Base-by-base conservation (phyloP, 2,329 filamentous ascomycete genomes). In the Cladosporium oxysporum region DNA sequence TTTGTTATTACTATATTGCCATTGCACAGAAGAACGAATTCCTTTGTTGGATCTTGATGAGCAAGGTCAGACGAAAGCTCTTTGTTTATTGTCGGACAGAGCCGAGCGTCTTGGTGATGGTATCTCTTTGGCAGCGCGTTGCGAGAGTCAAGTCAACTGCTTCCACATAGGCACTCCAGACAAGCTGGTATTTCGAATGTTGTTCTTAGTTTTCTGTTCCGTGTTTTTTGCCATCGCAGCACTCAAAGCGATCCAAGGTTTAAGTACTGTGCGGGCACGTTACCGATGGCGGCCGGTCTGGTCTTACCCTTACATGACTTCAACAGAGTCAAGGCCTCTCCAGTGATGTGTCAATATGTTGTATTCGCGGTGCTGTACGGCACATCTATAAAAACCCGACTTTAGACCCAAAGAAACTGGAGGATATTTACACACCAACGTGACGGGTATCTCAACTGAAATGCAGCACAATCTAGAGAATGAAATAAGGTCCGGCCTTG, bases 391-490 rank as follows among this genome's bases (percentile, higher is more conserved):
- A 55, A 33, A 29, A 10, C 28, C 26, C 12, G 21, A 53, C 10
- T 11, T 21, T 55, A 12, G 18, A 55, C 52, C 31, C 52, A 55
- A 55, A 55, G 52, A 55, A 55, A 33, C 11, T 55, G 31, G 28
- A 55, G 33, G 26, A 23, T 47, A 47, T 59, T 5, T 59, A 59
- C 57, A 59, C 57, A 59, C 57, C 57, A 59, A 59, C 37, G 35
- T 10, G 37, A 59, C 33, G 37, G 57, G 57, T 59, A 59, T 59
- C 57, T 59, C 57, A 59, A 21, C 57, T 59, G 57, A 47, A 59
- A 59, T 44, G 57, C 57, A 59, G 57, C 57, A 59, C 35, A 59
- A 44, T 44, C 57, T 35, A 58, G 35, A 58, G 33, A 41, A 58
- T 14, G 37, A 59, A 59, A 59, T 31, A 33, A 14, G 21, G 23